Conservation (phyloP, 2,329 filamentous ascomycete genomes). For the Cladosporium sp. region DNA sequence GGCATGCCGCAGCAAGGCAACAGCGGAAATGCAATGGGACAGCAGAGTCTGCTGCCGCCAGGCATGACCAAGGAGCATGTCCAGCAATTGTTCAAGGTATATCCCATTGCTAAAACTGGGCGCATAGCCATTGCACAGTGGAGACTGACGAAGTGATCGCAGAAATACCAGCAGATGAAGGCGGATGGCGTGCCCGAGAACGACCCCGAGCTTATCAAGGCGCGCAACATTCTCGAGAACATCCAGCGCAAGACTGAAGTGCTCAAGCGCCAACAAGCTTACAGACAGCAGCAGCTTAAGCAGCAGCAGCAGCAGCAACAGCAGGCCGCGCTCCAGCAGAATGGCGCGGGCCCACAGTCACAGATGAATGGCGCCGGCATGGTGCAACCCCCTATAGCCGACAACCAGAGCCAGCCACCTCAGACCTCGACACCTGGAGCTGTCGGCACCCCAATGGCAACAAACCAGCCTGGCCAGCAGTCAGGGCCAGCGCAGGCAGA, state of each 20-base stretch:
- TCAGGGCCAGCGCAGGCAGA: constrained; percentile 22
- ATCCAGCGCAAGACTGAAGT: constrained; percentile 56
- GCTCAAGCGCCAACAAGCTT: constrained; percentile 52
- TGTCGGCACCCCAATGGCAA: constrained; percentile 12
- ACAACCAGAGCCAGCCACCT: constrained; percentile 25
- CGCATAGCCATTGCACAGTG: constrained; percentile 2
- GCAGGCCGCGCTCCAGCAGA: constrained; percentile 50
- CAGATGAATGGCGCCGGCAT: constrained; percentile 49
- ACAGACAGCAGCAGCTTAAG: constrained; percentile 43
- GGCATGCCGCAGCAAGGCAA: constrained; percentile 23
- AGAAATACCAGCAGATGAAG: constrained; percentile 92
- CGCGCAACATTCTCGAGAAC: constrained; percentile 70
- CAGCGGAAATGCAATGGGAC: constrained; percentile 44
- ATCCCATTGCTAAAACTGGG: not conserved
- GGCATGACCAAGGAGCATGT: constrained; percentile 75
- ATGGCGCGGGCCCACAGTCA: constrained; percentile 43
- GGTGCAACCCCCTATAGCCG: constrained; percentile 39
- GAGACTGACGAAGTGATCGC: constrained; percentile 22
- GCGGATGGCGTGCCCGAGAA: constrained; percentile 74
- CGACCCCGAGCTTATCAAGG: constrained; percentile 86
- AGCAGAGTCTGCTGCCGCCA: constrained; percentile 51
- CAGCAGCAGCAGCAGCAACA: constrained; percentile 52
- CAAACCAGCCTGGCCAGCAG: constrained; percentile 3
- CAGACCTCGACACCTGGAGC: constrained; percentile 23
- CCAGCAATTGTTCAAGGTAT: constrained; percentile 70